Evolutionary conservation across 1,284 basidiomycete genomes (phyloP).

Genomic region (Marasmius tenuissimus): DNA sequence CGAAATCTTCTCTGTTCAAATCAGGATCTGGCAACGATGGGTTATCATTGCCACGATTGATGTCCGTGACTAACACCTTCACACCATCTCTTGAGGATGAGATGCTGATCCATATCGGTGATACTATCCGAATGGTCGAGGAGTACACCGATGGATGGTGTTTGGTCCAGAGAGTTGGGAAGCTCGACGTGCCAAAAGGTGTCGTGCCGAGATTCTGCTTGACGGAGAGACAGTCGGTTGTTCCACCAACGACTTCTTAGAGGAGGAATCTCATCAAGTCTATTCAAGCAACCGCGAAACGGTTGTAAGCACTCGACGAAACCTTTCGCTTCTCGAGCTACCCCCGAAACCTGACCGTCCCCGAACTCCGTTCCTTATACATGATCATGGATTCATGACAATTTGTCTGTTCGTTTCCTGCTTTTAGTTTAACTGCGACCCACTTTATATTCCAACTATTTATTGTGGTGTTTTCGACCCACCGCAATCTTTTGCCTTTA

Average conservation of each 20-base stretch:
- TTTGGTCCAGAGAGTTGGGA: constrained; percentile 54
- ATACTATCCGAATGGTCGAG: constrained; percentile 54
- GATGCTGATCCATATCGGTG: constrained; percentile 50
- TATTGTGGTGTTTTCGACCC: background rate
- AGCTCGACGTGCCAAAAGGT: constrained; percentile 48
- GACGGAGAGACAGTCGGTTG: constrained; percentile 14
- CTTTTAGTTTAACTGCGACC: background rate
- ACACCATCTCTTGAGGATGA: constrained; percentile 56
- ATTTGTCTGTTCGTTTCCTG: background rate
- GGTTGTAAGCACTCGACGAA: background rate
- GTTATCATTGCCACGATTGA: constrained; percentile 46
- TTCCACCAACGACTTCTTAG: constrained; percentile 8
- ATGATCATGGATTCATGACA: background rate
- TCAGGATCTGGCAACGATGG: constrained; percentile 9
- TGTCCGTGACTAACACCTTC: constrained; percentile 54
- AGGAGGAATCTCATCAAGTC: constrained; percentile 12
- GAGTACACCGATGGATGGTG: constrained; percentile 73
- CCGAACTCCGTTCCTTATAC: background rate
- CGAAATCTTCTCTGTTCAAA: constrained; percentile 1
- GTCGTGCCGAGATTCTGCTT: constrained; percentile 62
- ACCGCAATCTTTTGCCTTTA: background rate
- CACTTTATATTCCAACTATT: background rate
- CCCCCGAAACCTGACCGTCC: background rate
- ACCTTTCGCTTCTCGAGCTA: background rate
- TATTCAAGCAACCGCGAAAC: background rate